Evolutionary conservation across 2,329 filamentous ascomycete species (phyloP), one percentile per base, ranked within the genome.

Genomic region (Penicillium crustosum): DNA sequence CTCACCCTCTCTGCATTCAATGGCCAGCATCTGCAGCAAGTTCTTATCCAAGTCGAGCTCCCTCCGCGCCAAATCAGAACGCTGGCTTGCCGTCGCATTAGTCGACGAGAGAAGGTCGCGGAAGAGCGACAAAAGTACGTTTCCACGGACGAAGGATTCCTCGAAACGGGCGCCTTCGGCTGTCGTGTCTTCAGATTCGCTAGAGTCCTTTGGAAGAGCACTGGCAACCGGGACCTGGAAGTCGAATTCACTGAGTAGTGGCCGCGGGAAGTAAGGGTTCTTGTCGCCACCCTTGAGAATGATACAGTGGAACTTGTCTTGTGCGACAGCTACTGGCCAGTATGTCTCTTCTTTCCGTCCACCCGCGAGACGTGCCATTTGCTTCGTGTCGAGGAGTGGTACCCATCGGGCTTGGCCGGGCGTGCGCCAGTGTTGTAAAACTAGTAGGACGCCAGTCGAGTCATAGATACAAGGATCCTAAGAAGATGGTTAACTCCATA

Each of bases 381-480:
- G 85, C 58, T 84, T 91, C 0, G 95, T 99, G 75, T 99, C 93
- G 3, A 99, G 84, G 3, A 99, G 82, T 1, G 94, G 94, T 2
- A 95, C 86, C 94, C 94, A 99, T 58, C 85, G 87, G 10, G 93
- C 94, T 69, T 94, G 89, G 4, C 90, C 91, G 0, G 88, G 88
- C 23, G 83, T 88, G 9, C 94, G 88, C 94, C 94, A 99, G 76
- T 96, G 93, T 44, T 96, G 82, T 2, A 97, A 83, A 2, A 93
- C 89, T 13, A 97, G 82, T 1, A 99, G 81, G 0, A 93, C 91
- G 41, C 95, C 94, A 2, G 90, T 91, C 6, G 90, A 91, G 74
- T 97, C 94, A 75, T 97, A 99, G 58, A 97, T 93, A 73, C 91
- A 97, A 7, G 94, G 94, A 68, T 99, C 93, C 88, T 91, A 58